Evolutionary conservation across 345 rosid genomes (phyloP).

Genomic region (Hevea brasiliensis): DNA sequence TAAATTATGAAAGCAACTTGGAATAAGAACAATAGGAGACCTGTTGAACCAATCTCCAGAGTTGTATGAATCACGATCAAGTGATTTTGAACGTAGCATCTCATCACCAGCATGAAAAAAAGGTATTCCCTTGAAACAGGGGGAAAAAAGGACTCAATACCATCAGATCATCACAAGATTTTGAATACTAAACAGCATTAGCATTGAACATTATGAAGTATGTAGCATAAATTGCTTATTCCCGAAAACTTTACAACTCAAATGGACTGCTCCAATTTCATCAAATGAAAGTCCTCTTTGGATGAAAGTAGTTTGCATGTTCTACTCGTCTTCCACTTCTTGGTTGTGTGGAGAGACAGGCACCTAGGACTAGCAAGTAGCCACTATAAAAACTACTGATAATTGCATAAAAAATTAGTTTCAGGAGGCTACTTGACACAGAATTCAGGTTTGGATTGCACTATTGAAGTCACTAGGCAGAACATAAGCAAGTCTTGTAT

Average conservation of each 20-base stretch:
- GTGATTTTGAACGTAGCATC: constrained; percentile 90
- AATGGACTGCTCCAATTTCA: neutral
- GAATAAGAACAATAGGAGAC: constrained; percentile 36
- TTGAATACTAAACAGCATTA: neutral
- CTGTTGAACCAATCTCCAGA: constrained; percentile 99
- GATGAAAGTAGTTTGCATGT: neutral
- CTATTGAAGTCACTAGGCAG: neutral
- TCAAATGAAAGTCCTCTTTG: neutral
- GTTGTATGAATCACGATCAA: constrained; percentile 96
- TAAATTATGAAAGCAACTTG: constrained; percentile 1
- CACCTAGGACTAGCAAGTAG: neutral
- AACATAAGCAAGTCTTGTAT: neutral
- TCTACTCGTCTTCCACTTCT: neutral
- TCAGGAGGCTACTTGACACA: neutral
- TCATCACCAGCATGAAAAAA: constrained; percentile 96
- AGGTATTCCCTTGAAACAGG: constrained; percentile 68
- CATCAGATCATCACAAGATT: neutral
- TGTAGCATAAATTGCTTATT: neutral
- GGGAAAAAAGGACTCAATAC: neutral
- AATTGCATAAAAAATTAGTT: neutral
- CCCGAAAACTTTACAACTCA: neutral
- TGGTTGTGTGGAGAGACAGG: neutral
- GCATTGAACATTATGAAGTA: neutral
- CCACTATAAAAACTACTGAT: neutral
- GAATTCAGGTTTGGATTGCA: neutral